Percentiles rank a stretch among this genome's conserved stretches.
Evolutionary conservation across 2,329 filamentous ascomycete genomes (phyloP).

Genomic region (Neonectria neomacrospora): DNA sequence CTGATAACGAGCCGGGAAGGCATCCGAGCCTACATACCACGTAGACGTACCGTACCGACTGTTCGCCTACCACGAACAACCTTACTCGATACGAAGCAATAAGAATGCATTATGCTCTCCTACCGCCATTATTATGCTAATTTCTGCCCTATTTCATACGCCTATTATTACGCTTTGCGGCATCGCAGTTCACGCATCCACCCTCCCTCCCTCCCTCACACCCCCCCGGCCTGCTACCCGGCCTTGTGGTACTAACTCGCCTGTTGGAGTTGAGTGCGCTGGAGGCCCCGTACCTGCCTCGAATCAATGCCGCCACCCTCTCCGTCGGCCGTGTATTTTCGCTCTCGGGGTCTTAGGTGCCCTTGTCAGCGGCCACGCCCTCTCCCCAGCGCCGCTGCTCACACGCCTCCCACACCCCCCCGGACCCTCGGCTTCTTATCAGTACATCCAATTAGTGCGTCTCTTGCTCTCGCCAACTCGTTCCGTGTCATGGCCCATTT

Average conservation of each 20-base stretch:
- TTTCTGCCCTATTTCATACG: slow-evolving; percentile 5
- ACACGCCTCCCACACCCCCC: slow-evolving; percentile 12
- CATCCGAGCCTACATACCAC: slow-evolving; percentile 10
- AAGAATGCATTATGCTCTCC: slow-evolving; percentile 6
- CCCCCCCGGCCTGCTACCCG: slow-evolving; percentile 19
- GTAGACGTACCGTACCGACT: background rate
- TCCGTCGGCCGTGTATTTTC: slow-evolving; percentile 6
- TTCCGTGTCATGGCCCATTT: slow-evolving; percentile 16
- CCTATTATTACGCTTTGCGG: slow-evolving; percentile 24
- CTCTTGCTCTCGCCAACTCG: slow-evolving; percentile 15
- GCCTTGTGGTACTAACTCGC: slow-evolving; percentile 17
- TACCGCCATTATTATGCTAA: background rate
- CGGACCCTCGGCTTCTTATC: slow-evolving; percentile 42
- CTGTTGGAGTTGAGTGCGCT: background rate
- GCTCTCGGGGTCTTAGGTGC: background rate
- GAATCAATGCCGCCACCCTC: slow-evolving; percentile 15
- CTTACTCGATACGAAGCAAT: slow-evolving; percentile 13
- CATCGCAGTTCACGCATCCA: background rate
- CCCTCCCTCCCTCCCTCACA: no score
- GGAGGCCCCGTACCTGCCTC: slow-evolving; percentile 11
- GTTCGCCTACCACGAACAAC: slow-evolving; percentile 17
- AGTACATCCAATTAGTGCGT: slow-evolving; percentile 39
- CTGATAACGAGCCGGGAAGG: slow-evolving; percentile 41
- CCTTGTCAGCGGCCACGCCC: slow-evolving; percentile 8
- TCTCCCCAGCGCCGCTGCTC: background rate